Evolutionary conservation across 352 stramenopile species (phyloP).

Genomic region (Pythium vanterpoolii): DNA sequence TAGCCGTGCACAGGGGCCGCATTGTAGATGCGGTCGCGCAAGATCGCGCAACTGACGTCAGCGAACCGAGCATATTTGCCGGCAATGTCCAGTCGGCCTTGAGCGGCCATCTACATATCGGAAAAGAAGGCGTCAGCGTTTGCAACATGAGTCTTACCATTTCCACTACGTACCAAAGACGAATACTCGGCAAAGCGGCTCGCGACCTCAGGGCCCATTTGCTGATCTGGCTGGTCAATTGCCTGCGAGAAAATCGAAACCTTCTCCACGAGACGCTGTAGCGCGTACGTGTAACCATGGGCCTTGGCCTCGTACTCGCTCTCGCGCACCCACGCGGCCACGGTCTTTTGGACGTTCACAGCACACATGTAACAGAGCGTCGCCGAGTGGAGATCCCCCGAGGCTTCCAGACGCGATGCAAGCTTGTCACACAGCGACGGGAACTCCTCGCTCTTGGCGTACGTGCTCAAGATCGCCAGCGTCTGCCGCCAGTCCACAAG

Average conservation of each 20-base stretch:
- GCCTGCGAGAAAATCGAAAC: constrained; percentile 93
- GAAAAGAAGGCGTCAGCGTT: neutral
- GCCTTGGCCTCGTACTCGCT: constrained; percentile 72
- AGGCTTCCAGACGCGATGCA: constrained; percentile 87
- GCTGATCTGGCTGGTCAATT: constrained; percentile 79
- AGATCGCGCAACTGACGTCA: constrained; percentile 71
- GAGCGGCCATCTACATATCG: constrained; percentile 78
- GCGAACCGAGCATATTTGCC: constrained; percentile 90
- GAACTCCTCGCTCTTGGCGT: constrained; percentile 97
- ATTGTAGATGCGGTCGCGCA: constrained; percentile 87
- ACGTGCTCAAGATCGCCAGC: constrained; percentile 96
- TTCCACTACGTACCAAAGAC: constrained; percentile 43
- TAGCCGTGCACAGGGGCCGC: constrained; percentile 71
- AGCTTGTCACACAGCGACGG: constrained; percentile 93
- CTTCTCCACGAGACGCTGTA: constrained; percentile 97
- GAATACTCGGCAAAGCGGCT: constrained; percentile 92
- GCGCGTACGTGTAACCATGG: constrained; percentile 66
- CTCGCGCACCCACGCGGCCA: constrained; percentile 89
- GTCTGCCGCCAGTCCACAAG: constrained; percentile 96
- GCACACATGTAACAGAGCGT: constrained; percentile 98
- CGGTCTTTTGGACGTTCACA: constrained; percentile 87
- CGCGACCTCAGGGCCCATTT: constrained; percentile 85
- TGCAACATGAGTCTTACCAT: neutral
- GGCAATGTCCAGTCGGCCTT: constrained; percentile 91
- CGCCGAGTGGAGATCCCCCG: constrained; percentile 89